phyloP scores from a whole-genome alignment of 23 red algal genomes.

The Rhodosorus marinus region DNA sequence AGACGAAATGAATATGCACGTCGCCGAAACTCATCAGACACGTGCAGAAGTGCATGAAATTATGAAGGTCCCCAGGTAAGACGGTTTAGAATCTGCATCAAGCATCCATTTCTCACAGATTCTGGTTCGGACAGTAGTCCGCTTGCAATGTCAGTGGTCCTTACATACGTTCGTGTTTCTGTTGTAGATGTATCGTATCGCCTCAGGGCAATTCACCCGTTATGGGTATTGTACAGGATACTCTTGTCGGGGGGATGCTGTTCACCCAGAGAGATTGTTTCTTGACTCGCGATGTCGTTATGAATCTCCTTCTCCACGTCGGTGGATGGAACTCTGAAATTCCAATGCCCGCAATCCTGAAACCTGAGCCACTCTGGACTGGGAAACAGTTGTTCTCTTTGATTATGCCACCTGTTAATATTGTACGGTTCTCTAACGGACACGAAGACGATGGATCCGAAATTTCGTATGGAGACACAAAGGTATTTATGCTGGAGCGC shows the following conservation, averaged over 20 bases:
- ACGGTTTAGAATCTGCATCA: no score
- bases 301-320: conserved; percentile 94
- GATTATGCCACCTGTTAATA: conserved; percentile 71
- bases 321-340: conserved; percentile 67
- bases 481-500: no score
- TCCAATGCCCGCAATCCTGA: conserved; percentile 70
- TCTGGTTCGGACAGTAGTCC: no score
- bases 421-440: conserved; percentile 60
- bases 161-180: no score
- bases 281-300: conserved; percentile 56
- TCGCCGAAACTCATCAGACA: conserved; percentile 64
- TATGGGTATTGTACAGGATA: conserved; percentile 99
- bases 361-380: conserved; percentile 88
- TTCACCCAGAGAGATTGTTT: conserved; percentile 92
- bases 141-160: no score
- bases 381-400: conserved; percentile 98
- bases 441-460: conserved; percentile 63
- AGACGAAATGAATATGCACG: conserved; percentile 99
- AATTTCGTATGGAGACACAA: conserved; percentile 81
- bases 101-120: no score
- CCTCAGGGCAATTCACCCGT: conserved; percentile 93
- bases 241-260: conserved; percentile 83
- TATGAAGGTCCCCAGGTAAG: conserved; percentile 88
- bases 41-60: conserved; percentile 87
- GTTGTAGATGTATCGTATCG: conserved; percentile 98